phyloP scores from a whole-genome alignment of 2,329 filamentous ascomycete genomes.

The Coleophoma eucalyptorum region DNA sequence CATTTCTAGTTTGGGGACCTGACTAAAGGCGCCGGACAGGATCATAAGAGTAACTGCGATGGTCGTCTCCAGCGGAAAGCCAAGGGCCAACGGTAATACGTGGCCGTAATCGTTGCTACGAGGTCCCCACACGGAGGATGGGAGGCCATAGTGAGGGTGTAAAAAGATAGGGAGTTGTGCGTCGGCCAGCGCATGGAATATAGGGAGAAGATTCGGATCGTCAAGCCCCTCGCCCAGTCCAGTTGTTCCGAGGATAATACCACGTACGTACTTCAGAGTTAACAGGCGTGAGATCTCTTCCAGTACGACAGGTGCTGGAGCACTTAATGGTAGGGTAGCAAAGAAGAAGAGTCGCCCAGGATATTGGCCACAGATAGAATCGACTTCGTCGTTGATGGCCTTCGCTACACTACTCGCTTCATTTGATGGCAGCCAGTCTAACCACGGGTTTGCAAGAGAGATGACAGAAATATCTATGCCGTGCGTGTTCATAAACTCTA shows the following conservation, averaged over 20 bases:
- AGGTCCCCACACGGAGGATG: slow-evolving; percentile 74
- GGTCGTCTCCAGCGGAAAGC: slow-evolving; percentile 90
- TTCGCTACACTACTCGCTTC: slow-evolving; percentile 61
- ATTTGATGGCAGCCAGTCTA: slow-evolving; percentile 69
- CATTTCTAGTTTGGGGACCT: slow-evolving; percentile 64
- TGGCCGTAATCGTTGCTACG: slow-evolving; percentile 74
- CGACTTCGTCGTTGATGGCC: slow-evolving; percentile 75
- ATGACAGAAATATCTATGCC: slow-evolving; percentile 79
- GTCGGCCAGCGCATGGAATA: slow-evolving; percentile 67
- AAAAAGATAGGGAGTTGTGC: slow-evolving; percentile 70
- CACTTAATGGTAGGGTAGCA: slow-evolving; percentile 74
- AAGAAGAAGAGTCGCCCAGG: slow-evolving; percentile 77
- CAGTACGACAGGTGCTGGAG: slow-evolving; percentile 56
- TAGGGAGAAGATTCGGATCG: slow-evolving; percentile 66
- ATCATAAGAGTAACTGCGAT: slow-evolving; percentile 87
- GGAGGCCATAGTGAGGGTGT: slow-evolving; percentile 89
- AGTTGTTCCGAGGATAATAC: slow-evolving; percentile 84
- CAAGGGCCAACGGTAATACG: slow-evolving; percentile 79
- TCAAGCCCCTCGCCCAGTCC: slow-evolving; percentile 79
- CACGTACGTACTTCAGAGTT: slow-evolving; percentile 64
- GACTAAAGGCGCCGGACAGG: slow-evolving; percentile 78
- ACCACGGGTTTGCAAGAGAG: slow-evolving; percentile 89
- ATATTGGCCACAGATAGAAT: slow-evolving; percentile 62
- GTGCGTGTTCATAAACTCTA: slow-evolving; percentile 85
- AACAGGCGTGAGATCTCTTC: slow-evolving; percentile 61